Percentiles rank a stretch among this genome's conserved stretches.
Conservation (phyloP, 352 stramenopile genomes). For the Globisporangium heterothallicum region DNA sequence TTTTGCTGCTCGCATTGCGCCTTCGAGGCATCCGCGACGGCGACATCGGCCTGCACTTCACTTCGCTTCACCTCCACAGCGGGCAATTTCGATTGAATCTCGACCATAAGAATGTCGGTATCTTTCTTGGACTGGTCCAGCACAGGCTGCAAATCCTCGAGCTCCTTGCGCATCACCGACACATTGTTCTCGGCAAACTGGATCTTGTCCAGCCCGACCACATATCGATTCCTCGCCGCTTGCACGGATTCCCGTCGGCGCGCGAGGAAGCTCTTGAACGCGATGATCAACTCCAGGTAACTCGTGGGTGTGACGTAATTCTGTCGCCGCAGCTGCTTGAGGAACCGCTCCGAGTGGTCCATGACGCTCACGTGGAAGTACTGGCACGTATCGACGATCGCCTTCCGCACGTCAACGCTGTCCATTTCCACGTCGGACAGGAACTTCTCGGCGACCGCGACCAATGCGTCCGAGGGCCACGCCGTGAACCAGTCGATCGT, state of each 20-base stretch:
- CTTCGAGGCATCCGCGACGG: slow-evolving; percentile 79
- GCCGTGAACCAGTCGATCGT: slow-evolving; percentile 97
- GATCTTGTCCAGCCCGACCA: slow-evolving; percentile 92
- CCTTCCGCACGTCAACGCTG: slow-evolving; percentile 51
- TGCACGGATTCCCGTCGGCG: slow-evolving; percentile 82
- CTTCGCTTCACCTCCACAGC: slow-evolving; percentile 75
- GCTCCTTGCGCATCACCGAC: slow-evolving; percentile 91
- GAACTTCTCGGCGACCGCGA: slow-evolving; percentile 92
- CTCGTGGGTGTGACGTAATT: slow-evolving; percentile 96
- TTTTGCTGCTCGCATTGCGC: slow-evolving; percentile 88
- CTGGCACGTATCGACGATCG: slow-evolving; percentile 90
- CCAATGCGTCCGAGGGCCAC: slow-evolving; percentile 90
- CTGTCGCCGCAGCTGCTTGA: slow-evolving; percentile 76
- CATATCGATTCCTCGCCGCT: slow-evolving; percentile 80
- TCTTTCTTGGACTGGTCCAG: slow-evolving; percentile 89
- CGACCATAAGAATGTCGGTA: slow-evolving; percentile 90
- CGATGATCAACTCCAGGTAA: slow-evolving; percentile 93
- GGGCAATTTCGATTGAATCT: slow-evolving; percentile 92
- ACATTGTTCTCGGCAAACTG: slow-evolving; percentile 92
- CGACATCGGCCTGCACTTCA: slow-evolving; percentile 78
- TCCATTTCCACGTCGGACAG: slow-evolving; percentile 89
- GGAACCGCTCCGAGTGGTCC: slow-evolving; percentile 80
- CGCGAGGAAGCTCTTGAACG: slow-evolving; percentile 89
- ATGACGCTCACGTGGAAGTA: slow-evolving; percentile 91
- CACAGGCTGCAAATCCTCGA: slow-evolving; percentile 92